Conservation (phyloP, 179 eudicot genomes). For the Corrigiola litoralis region DNA sequence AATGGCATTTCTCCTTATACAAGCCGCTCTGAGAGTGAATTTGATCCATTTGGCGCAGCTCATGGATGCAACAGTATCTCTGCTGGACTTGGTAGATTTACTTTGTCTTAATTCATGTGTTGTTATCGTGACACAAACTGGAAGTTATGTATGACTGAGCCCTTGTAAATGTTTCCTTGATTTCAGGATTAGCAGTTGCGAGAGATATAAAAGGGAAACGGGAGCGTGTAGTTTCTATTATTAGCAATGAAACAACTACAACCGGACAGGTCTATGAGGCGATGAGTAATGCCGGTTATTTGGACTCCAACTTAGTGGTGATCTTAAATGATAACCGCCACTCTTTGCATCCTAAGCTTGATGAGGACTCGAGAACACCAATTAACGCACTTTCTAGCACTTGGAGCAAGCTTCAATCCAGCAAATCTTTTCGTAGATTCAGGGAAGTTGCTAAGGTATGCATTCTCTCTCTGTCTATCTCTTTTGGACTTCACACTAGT, state of each 20-base stretch:
- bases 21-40: slow-evolving; percentile 54
- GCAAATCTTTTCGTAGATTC: slow-evolving; percentile 67
- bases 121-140: neutral
- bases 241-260: slow-evolving; percentile 74
- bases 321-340: slow-evolving; percentile 81
- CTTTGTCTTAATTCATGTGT: neutral
- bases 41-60: slow-evolving; percentile 78
- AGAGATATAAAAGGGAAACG: slow-evolving; percentile 79
- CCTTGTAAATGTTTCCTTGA: neutral
- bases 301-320: slow-evolving; percentile 87
- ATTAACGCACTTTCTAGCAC: slow-evolving; percentile 70
- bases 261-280: slow-evolving; percentile 89
- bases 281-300: slow-evolving; percentile 87
- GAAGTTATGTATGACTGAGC: neutral
- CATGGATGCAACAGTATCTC: slow-evolving; percentile 98
- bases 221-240: slow-evolving; percentile 77
- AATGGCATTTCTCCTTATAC: slow-evolving; percentile 54
- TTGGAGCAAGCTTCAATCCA: slow-evolving; percentile 83
- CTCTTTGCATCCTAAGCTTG: slow-evolving; percentile 61
- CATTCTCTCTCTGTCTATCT: too few relatives aligned
- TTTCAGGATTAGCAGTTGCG: slow-evolving; percentile 82
- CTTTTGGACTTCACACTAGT: too few relatives aligned
- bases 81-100: slow-evolving; percentile 76
- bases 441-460: slow-evolving; percentile 87
- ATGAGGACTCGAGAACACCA: slow-evolving; percentile 60